Evolutionary conservation across 192 early-diverging fungal genomes (phyloP), one percentile per base, ranked within the genome.

Genomic region (Chytriomyces hyalinus): DNA sequence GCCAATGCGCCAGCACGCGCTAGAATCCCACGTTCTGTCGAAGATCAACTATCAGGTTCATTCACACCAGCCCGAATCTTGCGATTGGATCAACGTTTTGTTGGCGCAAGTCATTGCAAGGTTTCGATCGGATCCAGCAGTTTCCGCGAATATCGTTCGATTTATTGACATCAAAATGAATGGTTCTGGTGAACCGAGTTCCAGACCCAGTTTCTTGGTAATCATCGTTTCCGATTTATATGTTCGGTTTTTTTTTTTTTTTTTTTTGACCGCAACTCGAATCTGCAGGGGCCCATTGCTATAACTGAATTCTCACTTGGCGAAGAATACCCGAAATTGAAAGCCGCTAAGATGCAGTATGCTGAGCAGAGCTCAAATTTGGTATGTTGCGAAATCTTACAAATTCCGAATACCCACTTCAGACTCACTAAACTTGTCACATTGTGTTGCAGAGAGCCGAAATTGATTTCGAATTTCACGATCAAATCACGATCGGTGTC

Each of bases 401-500:
- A 57, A 57, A 26, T 26, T 26, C 24, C 24, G 24, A 26, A 57
- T 57, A 20, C 20, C 53, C 53, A 36, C 36, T 36, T 36, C 36
- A 36, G 36, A 36, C 36, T 36, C 4, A 4, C 1, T 15, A 65
- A 65, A 65, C 1, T 28, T 2, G 24, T 24, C 43, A 6, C 22
- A 13, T 69, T 13, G 26, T 28, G 15, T 5, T 2, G 59, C 70
- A 92, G 90, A 67, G 89, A 15, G 91, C 90, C n/a, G 92, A 94
- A 73, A 85, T 98, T 24, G 92, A 92, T 47, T 92, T 98, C 66
- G 89, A 92, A 61, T 94, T 94, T 66, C 88, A 93, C 66, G 96
- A 99, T 82, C 94, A 98, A 71, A 86, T 99, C n/a, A 93, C 94
- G 43, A 79, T 99, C 44, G 96, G 95, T 0, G 88, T 99, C 67